Conservation (phyloP, 1,284 basidiomycete species). For the Ustilago xerochloae region DNA sequence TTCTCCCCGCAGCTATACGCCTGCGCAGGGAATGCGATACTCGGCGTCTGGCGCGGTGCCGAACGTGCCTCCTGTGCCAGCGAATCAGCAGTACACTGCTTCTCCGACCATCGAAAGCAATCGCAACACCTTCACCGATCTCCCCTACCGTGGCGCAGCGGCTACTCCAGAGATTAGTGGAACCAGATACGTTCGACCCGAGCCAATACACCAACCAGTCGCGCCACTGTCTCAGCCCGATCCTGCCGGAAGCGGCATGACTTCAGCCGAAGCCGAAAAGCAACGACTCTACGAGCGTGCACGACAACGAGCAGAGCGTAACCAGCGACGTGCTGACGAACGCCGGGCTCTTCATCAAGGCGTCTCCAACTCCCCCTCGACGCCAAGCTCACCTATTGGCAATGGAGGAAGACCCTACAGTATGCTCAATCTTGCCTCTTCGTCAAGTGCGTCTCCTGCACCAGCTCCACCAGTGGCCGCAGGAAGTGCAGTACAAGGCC, state of each 20-base stretch:
- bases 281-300: conserved; percentile 61
- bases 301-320: conserved; percentile 60
- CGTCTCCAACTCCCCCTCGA: conserved; percentile 5
- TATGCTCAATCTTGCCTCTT: conserved; percentile 26
- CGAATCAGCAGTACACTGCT: conserved; percentile 10
- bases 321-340: conserved; percentile 56
- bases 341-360: conserved; percentile 33
- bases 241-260: conserved; percentile 16
- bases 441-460: conserved; percentile 8
- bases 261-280: conserved; percentile 60
- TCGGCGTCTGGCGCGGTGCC: conserved; percentile 7
- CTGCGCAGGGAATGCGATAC: conserved; percentile 3
- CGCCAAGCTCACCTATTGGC: conserved; percentile 14
- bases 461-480: not conserved
- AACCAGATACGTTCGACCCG: conserved; percentile 31
- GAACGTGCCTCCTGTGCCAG: not conserved
- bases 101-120: conserved; percentile 14
- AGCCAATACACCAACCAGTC: conserved; percentile 24
- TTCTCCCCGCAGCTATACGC: not conserved
- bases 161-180: conserved; percentile 20
- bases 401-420: conserved; percentile 32
- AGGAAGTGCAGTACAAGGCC: not conserved
- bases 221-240: not conserved
- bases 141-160: conserved; percentile 13
- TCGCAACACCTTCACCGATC: conserved; percentile 14